Conservation (phyloP, 805 yeast species). For the Lachancea dasiensis region DNA sequence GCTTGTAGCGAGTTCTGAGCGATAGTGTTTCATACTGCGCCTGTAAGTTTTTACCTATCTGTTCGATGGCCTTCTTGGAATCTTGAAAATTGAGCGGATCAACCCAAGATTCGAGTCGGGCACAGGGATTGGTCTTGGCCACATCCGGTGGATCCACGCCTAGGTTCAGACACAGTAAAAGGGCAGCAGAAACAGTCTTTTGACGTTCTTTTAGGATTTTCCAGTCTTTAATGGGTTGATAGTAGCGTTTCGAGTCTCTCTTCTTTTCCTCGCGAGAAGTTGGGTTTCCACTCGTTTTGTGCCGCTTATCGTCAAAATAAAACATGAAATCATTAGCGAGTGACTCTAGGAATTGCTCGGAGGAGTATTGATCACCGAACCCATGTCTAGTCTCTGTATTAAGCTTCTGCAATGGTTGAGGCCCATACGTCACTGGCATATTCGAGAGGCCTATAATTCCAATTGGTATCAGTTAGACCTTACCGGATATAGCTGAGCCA, state of each 20-base stretch:
- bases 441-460: not conserved
- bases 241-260: slow-evolving; percentile 40
- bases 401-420: slow-evolving; percentile 40
- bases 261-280: slow-evolving; percentile 47
- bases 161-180: slow-evolving; percentile 81
- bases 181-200: slow-evolving; percentile 88
- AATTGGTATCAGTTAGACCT: too few relatives aligned
- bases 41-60: slow-evolving; percentile 83
- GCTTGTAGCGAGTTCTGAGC: slow-evolving; percentile 82
- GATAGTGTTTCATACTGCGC: slow-evolving; percentile 85
- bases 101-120: slow-evolving; percentile 87
- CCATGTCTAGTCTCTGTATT: slow-evolving; percentile 63
- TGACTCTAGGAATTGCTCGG: slow-evolving; percentile 47
- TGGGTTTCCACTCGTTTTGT: slow-evolving; percentile 84
- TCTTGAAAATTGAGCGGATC: slow-evolving; percentile 81
- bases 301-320: slow-evolving; percentile 88
- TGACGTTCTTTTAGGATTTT: slow-evolving; percentile 83
- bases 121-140: slow-evolving; percentile 87
- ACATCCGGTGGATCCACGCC: slow-evolving; percentile 98
- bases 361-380: slow-evolving; percentile 48
- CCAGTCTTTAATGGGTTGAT: slow-evolving; percentile 83
- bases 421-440: slow-evolving; percentile 30
- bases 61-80: slow-evolving; percentile 84
- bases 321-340: slow-evolving; percentile 66
- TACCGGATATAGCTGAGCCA: too few relatives aligned